Conservation (phyloP, 257 asterid genomes). For the Forsythia viridissima region DNA sequence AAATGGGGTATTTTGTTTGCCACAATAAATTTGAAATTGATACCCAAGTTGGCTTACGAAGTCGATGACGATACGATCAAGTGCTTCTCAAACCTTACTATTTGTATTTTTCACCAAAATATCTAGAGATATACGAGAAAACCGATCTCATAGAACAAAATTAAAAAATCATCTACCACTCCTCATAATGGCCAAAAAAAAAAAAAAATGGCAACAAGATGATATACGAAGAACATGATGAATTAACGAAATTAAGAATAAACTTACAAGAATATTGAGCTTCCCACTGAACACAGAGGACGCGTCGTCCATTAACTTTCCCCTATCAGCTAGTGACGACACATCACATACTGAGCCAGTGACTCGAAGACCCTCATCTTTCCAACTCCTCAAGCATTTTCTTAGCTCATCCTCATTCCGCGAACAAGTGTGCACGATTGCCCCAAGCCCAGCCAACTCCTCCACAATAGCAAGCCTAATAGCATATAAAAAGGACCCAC, state of each 20-base stretch:
- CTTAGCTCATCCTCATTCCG: constrained; percentile 50
- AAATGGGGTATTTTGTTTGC: not conserved
- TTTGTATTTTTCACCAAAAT: not conserved
- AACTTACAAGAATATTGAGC: constrained; percentile 63
- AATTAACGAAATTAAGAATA: not conserved
- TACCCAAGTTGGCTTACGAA: not conserved
- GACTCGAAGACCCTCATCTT: constrained; percentile 44
- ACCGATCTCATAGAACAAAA: not conserved
- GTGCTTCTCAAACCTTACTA: not conserved
- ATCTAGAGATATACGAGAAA: not conserved
- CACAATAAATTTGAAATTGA: not conserved
- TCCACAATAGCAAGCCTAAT: constrained; percentile 63
- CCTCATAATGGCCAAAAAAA: not conserved
- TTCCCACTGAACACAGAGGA: constrained; percentile 48
- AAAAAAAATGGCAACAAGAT: not conserved
- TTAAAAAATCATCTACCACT: not conserved
- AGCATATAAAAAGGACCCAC: constrained; percentile 13
- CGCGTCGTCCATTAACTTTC: constrained; percentile 41
- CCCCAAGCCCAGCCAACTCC: constrained; percentile 68
- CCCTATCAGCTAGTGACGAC: constrained; percentile 48
- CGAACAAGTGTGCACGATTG: constrained; percentile 62
- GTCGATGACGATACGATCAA: not conserved
- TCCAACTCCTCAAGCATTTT: constrained; percentile 54
- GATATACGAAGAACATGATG: not conserved
- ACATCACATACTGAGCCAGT: constrained; percentile 64